Percentiles rank a stretch among this genome's conserved stretches.
Conservation (phyloP, 768 basidiomycete species). For the Phanerodontia chrysosporium region DNA sequence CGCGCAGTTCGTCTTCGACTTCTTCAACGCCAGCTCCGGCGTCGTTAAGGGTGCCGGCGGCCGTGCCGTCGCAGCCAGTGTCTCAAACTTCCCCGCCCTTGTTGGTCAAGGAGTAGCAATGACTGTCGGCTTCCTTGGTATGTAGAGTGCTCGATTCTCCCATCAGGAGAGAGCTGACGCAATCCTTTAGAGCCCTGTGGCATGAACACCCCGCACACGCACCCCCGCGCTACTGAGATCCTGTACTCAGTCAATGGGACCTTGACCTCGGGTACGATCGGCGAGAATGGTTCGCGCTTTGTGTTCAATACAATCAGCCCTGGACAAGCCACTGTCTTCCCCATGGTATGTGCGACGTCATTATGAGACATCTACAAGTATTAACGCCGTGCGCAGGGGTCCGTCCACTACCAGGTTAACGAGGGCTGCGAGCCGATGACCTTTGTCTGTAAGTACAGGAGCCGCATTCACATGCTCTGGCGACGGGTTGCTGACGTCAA, state of each 20-base stretch:
- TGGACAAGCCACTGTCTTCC: conserved; percentile 23
- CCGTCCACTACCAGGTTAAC: conserved; percentile 28
- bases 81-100: conserved; percentile 26
- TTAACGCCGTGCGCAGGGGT: conserved; percentile 14
- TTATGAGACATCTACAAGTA: not conserved
- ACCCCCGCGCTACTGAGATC: conserved; percentile 32
- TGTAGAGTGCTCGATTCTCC: too few relatives aligned
- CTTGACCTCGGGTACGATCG: conserved; percentile 22
- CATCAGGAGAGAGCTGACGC: too few relatives aligned
- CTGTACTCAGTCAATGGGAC: conserved; percentile 28
- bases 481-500: not conserved
- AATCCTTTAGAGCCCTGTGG: conserved; percentile 21
- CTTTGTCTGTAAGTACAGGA: conserved; percentile 19
- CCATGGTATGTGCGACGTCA: conserved; percentile 11
- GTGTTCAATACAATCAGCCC: conserved; percentile 21
- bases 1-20: conserved; percentile 26
- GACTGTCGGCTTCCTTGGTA: conserved; percentile 24
- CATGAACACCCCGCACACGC: conserved; percentile 33
- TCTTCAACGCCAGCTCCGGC: conserved; percentile 19
- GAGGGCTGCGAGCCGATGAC: conserved; percentile 23
- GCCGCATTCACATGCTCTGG: not conserved
- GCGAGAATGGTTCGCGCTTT: conserved; percentile 28
- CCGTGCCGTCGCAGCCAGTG: conserved; percentile 20
- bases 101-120: conserved; percentile 25
- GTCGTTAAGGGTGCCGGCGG: conserved; percentile 21